phyloP scores from a whole-genome alignment of 106 monocot species.

The Dendrobium chrysotoxum region DNA sequence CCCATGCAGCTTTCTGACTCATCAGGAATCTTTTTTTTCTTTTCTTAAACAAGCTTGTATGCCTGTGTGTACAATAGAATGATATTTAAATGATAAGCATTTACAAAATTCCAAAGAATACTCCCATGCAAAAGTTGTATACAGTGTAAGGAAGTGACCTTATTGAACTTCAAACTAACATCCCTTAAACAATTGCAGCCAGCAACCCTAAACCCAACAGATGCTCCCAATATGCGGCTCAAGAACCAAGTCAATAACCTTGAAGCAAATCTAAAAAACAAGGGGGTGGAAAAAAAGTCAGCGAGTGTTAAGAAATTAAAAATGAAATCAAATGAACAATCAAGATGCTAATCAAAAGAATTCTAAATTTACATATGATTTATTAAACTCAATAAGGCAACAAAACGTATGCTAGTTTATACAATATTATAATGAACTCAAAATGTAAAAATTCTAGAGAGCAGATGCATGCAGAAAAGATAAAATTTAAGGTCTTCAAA shows the following conservation, averaged over 20 bases:
- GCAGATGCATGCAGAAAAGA: not conserved
- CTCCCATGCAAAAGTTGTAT: not conserved
- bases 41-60: not conserved
- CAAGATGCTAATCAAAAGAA: constrained; percentile 2
- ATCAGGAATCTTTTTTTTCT: not conserved
- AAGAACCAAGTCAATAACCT: constrained; percentile 69
- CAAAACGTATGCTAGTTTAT: not conserved
- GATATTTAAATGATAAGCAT: not conserved
- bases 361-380: not conserved
- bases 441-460: not conserved
- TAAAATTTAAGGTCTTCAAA: not conserved
- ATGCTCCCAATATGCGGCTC: constrained; percentile 46
- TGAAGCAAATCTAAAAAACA: constrained; percentile 52
- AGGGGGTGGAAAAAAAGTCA: not conserved
- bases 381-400: not conserved
- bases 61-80: not conserved
- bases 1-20: not conserved
- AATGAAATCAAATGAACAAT: not conserved
- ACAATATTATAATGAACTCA: not conserved
- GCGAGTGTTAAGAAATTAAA: not conserved
- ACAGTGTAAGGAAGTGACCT: constrained; percentile 31
- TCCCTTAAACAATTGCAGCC: constrained; percentile 72
- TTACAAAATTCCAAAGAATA: not conserved
- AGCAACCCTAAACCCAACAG: constrained; percentile 67
- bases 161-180: constrained; percentile 51